These are phyloP conservation scores for Acacia concinna DNA, from an alignment of 331 rosid species.

Conservation along the genomic window DNA sequence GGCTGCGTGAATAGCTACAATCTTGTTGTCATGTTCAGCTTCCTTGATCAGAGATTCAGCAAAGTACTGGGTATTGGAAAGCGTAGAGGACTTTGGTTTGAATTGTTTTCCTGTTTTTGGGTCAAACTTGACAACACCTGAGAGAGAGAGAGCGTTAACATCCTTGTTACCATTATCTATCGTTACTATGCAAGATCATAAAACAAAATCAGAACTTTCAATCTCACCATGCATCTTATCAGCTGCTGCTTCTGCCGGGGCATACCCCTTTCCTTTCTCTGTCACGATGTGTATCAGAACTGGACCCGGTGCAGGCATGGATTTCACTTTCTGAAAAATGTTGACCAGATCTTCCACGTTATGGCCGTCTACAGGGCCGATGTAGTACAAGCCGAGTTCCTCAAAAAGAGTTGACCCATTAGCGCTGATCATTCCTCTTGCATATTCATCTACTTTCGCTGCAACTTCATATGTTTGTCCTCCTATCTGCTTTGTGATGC, in stretches of 20 bases:
- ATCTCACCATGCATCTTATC: constrained; percentile 78
- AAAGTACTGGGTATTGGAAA: constrained; percentile 66
- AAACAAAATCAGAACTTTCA: neutral
- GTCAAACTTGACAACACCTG: constrained; percentile 73
- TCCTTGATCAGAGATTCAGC: constrained; percentile 73
- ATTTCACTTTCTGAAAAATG: constrained; percentile 60
- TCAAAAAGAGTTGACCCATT: constrained; percentile 69
- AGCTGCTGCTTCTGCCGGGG: constrained; percentile 75
- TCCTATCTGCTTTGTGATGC: constrained; percentile 64
- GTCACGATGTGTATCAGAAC: constrained; percentile 76
- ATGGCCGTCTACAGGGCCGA: constrained; percentile 84
- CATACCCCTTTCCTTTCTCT: constrained; percentile 83
- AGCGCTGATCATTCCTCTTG: constrained; percentile 66
- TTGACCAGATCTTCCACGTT: constrained; percentile 59
- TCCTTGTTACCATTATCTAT: neutral
- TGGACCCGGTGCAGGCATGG: constrained; percentile 72
- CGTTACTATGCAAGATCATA: neutral
- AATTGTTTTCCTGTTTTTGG: constrained; percentile 67
- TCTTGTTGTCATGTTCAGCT: constrained; percentile 70
- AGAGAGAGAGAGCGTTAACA: constrained; percentile 2
- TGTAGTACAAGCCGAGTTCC: constrained; percentile 79
- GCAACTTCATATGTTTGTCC: constrained; percentile 66
- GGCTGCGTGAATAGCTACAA: constrained; percentile 81
- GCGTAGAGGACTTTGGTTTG: constrained; percentile 57
- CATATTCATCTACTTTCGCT: constrained; percentile 71